These are phyloP conservation scores for Hyaloscypha hepaticicola DNA, from an alignment of 495 filamentous ascomycete genomes.

Conservation along the genomic window DNA sequence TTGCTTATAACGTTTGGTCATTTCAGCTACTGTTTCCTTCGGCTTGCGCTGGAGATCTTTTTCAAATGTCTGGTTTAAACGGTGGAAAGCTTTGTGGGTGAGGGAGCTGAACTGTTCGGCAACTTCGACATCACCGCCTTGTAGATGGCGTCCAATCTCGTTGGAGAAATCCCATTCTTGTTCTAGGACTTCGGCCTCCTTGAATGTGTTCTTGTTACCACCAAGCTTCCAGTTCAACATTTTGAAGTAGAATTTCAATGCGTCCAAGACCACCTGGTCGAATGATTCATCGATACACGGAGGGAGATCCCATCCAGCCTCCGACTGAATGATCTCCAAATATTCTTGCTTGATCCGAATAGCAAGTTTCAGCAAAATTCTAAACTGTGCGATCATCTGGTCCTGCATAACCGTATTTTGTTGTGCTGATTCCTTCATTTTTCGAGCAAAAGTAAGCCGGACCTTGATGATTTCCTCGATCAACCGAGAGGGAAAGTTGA, in stretches of 20 bases:
- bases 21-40: conserved; percentile 80
- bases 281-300: conserved; percentile 97
- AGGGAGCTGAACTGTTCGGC: conserved; percentile 97
- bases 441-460: conserved; percentile 85
- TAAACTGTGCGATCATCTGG: conserved; percentile 96
- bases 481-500: conserved; percentile 93
- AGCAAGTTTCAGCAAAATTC: conserved; percentile 85
- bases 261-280: conserved; percentile 91
- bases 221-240: conserved; percentile 96
- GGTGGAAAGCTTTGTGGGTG: conserved; percentile 84
- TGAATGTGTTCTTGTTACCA: conserved; percentile 98
- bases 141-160: conserved; percentile 80
- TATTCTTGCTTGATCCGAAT: conserved; percentile 91
- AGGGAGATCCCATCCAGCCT: conserved; percentile 92
- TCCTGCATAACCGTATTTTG: conserved; percentile 89
- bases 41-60: conserved; percentile 79
- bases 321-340: conserved; percentile 74
- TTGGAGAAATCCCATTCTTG: conserved; percentile 98
- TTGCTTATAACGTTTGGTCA: conserved; percentile 95
- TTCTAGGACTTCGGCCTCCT: conserved; percentile 94
- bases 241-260: conserved; percentile 95
- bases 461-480: conserved; percentile 96
- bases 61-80: conserved; percentile 88
- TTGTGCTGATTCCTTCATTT: conserved; percentile 85
- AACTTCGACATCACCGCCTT: conserved; percentile 92